Percentiles rank a stretch among this genome's conserved stretches.
phyloP scores from a whole-genome alignment of 345 rosid species.

The Populus pruinosa region DNA sequence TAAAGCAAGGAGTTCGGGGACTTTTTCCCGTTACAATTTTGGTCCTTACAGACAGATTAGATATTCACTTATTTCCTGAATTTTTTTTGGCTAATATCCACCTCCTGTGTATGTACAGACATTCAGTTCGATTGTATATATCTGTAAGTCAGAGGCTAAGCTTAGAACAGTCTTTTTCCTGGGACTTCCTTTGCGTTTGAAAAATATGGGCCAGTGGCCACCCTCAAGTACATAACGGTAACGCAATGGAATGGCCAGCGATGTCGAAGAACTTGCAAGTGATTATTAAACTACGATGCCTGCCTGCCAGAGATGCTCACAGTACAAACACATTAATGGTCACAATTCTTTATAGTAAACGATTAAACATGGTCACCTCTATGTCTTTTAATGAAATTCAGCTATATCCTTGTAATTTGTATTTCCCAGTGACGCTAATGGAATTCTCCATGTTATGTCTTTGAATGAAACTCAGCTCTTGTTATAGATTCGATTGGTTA shows the following conservation, averaged over 20 bases:
- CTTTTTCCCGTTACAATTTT: conserved; percentile 6
- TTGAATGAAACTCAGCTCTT: too few relatives aligned
- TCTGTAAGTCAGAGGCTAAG: background rate
- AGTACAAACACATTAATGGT: too few relatives aligned
- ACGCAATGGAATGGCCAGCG: background rate
- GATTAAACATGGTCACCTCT: too few relatives aligned
- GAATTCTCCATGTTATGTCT: too few relatives aligned
- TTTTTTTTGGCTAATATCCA: background rate
- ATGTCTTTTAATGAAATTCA: too few relatives aligned
- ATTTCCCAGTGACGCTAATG: too few relatives aligned
- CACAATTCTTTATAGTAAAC: too few relatives aligned
- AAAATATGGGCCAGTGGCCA: background rate
- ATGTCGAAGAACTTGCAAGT: background rate
- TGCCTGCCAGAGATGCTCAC: background rate
- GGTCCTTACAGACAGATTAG: background rate
- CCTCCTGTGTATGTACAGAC: background rate
- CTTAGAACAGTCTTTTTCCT: background rate
- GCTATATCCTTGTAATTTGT: too few relatives aligned
- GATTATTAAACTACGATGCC: background rate
- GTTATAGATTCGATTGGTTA: too few relatives aligned
- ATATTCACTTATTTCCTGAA: background rate
- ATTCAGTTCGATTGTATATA: background rate
- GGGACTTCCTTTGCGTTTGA: background rate
- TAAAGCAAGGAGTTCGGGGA: background rate
- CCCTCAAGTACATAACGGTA: background rate